A percentile compares a stretch with the other conserved stretches of the same genome.
phyloP scores from a whole-genome alignment of 2,329 filamentous ascomycete species.

The Polychaeton citri region DNA sequence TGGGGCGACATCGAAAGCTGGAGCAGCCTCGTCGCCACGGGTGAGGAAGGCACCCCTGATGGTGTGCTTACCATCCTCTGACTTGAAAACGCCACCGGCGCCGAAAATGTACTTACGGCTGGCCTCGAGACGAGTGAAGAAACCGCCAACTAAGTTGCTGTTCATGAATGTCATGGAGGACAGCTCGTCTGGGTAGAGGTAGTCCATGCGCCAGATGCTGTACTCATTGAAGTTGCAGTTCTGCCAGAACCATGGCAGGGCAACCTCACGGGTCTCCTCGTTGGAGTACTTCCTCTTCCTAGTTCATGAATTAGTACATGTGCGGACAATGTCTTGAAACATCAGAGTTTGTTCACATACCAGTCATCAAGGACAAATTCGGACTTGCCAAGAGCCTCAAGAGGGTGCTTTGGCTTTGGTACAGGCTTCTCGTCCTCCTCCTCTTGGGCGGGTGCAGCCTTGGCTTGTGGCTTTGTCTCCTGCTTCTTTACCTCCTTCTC shows the following conservation, averaged over 20 bases:
- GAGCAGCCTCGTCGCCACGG: conserved; percentile 73
- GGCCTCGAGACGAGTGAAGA: conserved; percentile 92
- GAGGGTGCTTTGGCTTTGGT: conserved; percentile 93
- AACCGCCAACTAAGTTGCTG: conserved; percentile 93
- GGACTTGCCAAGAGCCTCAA: conserved; percentile 69
- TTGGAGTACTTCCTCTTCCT: conserved; percentile 95
- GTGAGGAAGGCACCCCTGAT: conserved; percentile 90
- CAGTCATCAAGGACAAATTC: conserved; percentile 84
- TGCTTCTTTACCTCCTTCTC: conserved; percentile 35
- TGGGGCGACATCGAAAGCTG: conserved; percentile 92
- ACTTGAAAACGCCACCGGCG: conserved; percentile 74
- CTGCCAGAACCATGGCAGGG: conserved; percentile 98
- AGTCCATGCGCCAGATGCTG: conserved; percentile 86
- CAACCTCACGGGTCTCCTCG: conserved; percentile 66
- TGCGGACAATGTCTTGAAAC: conserved; percentile 2
- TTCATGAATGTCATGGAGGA: conserved; percentile 98
- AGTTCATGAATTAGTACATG: conserved; percentile 45
- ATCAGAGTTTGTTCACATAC: too few species aligned
- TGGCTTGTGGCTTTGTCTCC: conserved; percentile 43
- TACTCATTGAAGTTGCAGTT: conserved; percentile 89
- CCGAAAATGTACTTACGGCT: conserved; percentile 99
- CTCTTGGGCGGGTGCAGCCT: conserved; percentile 42
- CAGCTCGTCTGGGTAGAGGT: conserved; percentile 99
- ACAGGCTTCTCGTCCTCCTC: conserved; percentile 47
- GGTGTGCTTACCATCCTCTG: conserved; percentile 66